Evolutionary conservation across 2,329 filamentous ascomycete genomes (phyloP).

Genomic region (Ophiostoma ulmi): DNA sequence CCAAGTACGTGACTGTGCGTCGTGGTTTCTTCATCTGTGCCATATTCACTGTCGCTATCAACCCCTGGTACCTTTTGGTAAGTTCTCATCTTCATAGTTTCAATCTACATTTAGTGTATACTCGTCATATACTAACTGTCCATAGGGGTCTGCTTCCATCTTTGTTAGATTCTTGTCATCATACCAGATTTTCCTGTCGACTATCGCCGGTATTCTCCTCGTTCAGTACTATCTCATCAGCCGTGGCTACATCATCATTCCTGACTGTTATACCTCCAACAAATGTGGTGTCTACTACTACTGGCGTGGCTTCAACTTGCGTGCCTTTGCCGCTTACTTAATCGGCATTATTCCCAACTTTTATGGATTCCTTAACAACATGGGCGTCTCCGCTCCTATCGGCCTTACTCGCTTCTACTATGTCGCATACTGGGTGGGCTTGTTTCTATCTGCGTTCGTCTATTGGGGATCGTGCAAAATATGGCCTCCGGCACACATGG

Average conservation of each 20-base stretch:
- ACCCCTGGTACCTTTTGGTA: constrained; percentile 28
- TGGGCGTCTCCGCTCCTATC: constrained; percentile 32
- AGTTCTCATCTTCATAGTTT: neutral
- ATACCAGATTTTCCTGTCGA: constrained; percentile 41
- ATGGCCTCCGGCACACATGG: constrained; percentile 26
- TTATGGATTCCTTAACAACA: constrained; percentile 34
- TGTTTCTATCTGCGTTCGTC: constrained; percentile 39
- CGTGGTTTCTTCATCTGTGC: constrained; percentile 37
- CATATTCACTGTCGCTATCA: constrained; percentile 27
- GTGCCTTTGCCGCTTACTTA: constrained; percentile 30
- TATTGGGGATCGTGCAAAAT: constrained; percentile 28
- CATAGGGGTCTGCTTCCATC: constrained; percentile 31
- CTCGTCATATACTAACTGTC: neutral
- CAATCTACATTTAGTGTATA: too few species aligned
- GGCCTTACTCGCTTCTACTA: constrained; percentile 47
- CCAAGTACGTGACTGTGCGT: constrained; percentile 39
- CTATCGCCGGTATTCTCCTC: constrained; percentile 41
- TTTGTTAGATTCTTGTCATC: constrained; percentile 40
- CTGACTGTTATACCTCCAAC: constrained; percentile 32
- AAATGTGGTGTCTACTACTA: constrained; percentile 25
- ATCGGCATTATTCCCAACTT: constrained; percentile 39
- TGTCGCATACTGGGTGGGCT: constrained; percentile 50
- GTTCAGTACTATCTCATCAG: constrained; percentile 41
- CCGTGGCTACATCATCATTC: constrained; percentile 35
- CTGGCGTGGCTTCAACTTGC: constrained; percentile 25